These are phyloP conservation scores for Quercus bicolor DNA, from an alignment of 306 rosid species.

Conservation along the genomic window DNA sequence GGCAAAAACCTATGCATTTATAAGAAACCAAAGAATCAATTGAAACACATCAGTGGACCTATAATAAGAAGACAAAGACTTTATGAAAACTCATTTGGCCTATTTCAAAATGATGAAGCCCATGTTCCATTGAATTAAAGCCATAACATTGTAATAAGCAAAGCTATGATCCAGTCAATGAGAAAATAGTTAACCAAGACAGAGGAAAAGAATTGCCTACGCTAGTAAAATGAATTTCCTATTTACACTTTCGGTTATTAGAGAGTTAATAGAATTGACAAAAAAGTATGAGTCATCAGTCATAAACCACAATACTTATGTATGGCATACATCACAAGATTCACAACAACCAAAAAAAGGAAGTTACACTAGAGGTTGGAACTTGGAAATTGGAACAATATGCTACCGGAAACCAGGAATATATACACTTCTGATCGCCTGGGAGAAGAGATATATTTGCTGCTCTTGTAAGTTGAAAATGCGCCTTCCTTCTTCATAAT, in stretches of 20 bases:
- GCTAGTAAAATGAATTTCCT: no score
- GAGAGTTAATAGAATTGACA: no score
- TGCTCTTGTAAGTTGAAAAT: slow-evolving; percentile 65
- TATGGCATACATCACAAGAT: neutral
- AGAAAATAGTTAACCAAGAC: no score
- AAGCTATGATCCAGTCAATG: no score
- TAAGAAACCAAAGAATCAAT: slow-evolving; percentile 1
- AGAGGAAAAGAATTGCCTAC: no score
- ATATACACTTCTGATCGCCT: slow-evolving; percentile 52
- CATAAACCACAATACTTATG: no score
- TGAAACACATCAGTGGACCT: neutral
- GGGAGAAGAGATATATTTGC: slow-evolving; percentile 49
- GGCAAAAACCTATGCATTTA: slow-evolving; percentile 52
- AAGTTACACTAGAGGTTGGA: neutral
- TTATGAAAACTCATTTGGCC: neutral
- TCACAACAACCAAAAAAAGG: neutral
- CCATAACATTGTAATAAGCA: no score
- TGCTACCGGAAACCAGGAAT: slow-evolving; percentile 77
- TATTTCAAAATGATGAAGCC: neutral
- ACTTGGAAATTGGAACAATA: neutral
- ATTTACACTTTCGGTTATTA: no score
- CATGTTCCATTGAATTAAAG: neutral
- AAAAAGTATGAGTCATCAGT: no score
- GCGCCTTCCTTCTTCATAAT: slow-evolving; percentile 60
- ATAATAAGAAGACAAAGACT: neutral